These are phyloP conservation scores for Brassica carinata DNA, from an alignment of 345 rosid species.

Conservation along the genomic window DNA sequence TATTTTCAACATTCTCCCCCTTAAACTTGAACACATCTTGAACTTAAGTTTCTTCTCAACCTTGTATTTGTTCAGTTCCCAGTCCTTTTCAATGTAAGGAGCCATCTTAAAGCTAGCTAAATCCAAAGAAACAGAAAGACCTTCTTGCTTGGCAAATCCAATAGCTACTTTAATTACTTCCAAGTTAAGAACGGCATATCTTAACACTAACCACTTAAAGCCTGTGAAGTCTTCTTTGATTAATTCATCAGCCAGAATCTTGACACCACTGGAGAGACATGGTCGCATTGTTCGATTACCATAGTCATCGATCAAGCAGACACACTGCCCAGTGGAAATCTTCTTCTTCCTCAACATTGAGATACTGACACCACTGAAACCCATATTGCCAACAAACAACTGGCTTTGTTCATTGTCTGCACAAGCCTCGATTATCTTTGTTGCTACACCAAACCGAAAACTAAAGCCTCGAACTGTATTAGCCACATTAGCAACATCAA, in stretches of 20 bases:
- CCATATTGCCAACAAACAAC: slow-evolving; percentile 68
- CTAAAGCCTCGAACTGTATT: slow-evolving; percentile 91
- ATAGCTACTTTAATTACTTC: slow-evolving; percentile 80
- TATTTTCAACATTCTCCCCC: no score
- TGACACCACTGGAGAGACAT: slow-evolving; percentile 82
- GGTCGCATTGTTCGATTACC: slow-evolving; percentile 98
- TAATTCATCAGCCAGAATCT: slow-evolving; percentile 87
- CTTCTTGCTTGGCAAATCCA: slow-evolving; percentile 79
- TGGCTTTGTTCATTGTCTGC: slow-evolving; percentile 85
- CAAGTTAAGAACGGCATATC: slow-evolving; percentile 72
- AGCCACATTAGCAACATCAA: slow-evolving; percentile 44
- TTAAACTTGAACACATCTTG: no score
- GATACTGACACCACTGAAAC: slow-evolving; percentile 64
- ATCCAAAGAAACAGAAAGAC: slow-evolving; percentile 81
- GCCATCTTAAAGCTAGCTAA: slow-evolving; percentile 86
- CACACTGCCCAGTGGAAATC: slow-evolving; percentile 92
- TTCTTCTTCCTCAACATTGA: slow-evolving; percentile 74
- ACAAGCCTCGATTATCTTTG: slow-evolving; percentile 77
- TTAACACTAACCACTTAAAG: slow-evolving; percentile 89
- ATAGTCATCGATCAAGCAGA: slow-evolving; percentile 81
- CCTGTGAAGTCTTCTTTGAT: slow-evolving; percentile 76
- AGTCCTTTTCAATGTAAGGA: no score
- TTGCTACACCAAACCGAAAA: slow-evolving; percentile 71
- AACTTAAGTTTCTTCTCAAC: no score
- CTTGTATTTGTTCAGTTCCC: no score